Base-by-base conservation (phyloP, 805 yeast genomes). In the Candida argentea region DNA sequence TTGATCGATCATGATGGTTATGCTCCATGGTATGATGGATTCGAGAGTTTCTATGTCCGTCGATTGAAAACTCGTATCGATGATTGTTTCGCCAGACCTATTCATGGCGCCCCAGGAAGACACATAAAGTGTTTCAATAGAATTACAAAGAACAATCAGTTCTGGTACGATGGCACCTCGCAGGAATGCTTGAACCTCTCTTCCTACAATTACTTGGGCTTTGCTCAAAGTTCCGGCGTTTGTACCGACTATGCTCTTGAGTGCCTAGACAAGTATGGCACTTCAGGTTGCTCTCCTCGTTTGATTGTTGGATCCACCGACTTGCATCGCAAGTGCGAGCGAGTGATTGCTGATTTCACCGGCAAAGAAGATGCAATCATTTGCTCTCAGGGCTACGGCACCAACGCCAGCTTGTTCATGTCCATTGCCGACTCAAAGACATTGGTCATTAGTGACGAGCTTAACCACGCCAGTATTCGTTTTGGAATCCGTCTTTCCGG, bases 21-120 rank as follows among this genome's bases (percentile, higher is more conserved):
- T 45, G 96, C 98, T 19, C 97, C 99, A 16, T 81, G 95, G 80
- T 82, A 80, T 44, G 81, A 91, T 15, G 89, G 86, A 26, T 86
- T 89, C 50, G 99, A 91, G 55, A 75, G 83, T 38, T 93, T 91
- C 52, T 91, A 87, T 54, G 79, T 87, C 24, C 78, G 99, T 44
- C 76, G 97, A 45, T 70, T 91, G 65, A 87, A 91, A 52, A 72
- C 70, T 42, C 80, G 95, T 55, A 72, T 91, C 34, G 94, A 83
- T 50, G 97, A 89, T 57, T 85, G 95, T 55, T 91, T 91, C 53
- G 84, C 93, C 2, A 75, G 95, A 50, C 95, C 95, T 24, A 84
- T 93, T n/a, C 80, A 82, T 34, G 97, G 96, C 28, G 97, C 89
- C 13, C 97, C 99, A 1, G 99, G 99, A 16, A 74, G 99, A 52